Evolutionary conservation across 768 basidiomycete genomes (phyloP).

Genomic region (Russula emetica): DNA sequence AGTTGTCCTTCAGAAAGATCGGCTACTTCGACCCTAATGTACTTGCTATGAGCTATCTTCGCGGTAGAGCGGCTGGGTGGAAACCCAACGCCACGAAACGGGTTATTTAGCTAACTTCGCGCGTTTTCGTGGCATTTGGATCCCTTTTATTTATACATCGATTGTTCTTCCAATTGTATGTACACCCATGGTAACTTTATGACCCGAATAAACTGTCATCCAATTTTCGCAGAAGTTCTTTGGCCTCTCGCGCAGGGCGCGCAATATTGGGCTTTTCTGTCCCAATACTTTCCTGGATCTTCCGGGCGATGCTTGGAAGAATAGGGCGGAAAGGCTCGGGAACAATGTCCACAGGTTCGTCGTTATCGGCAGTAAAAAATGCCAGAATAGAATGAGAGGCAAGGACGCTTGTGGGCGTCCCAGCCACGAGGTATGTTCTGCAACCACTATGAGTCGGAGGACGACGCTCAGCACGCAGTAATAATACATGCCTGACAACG

Average conservation of each 20-base stretch:
- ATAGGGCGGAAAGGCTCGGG: constrained; percentile 62
- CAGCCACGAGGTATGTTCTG: constrained; percentile 59
- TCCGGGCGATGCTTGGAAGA: constrained; percentile 62
- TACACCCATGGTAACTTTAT: neutral
- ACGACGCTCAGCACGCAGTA: neutral
- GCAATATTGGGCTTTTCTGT: constrained; percentile 69
- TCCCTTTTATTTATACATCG: too few species aligned
- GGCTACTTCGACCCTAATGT: constrained; percentile 72
- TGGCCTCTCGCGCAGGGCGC: constrained; percentile 77
- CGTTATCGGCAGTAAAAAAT: constrained; percentile 47
- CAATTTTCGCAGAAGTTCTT: constrained; percentile 50
- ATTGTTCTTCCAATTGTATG: neutral
- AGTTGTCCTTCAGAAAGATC: constrained; percentile 89
- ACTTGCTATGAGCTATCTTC: constrained; percentile 77
- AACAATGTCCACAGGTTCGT: constrained; percentile 26
- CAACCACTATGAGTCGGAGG: constrained; percentile 15
- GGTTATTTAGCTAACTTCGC: constrained; percentile 41
- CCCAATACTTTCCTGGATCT: constrained; percentile 62
- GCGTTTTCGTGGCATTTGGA: neutral
- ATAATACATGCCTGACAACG: constrained; percentile 56
- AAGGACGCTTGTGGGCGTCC: constrained; percentile 63
- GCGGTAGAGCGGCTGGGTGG: constrained; percentile 31
- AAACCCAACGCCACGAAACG: too few species aligned
- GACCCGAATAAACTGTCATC: constrained; percentile 26
- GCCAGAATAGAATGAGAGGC: constrained; percentile 59